Percentiles rank a stretch among this genome's conserved stretches.
Evolutionary conservation across 257 asterid genomes (phyloP).

Genomic region (Nicotiana tomentosiformis): DNA sequence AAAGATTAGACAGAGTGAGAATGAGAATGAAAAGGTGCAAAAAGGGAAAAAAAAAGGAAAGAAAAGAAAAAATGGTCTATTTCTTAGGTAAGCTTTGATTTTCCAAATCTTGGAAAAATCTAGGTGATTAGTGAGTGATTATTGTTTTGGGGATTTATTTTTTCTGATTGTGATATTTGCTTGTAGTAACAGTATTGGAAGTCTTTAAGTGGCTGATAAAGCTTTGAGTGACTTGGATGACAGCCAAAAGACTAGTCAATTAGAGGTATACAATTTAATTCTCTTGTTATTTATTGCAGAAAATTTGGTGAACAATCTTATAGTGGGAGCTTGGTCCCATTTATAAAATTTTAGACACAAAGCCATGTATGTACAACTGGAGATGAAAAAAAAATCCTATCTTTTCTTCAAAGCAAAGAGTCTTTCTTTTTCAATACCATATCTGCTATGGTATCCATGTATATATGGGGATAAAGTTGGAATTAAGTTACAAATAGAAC

Average conservation of each 20-base stretch:
- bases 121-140: conserved; percentile 18
- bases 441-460: conserved; percentile 10
- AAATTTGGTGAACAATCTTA: conserved; percentile 20
- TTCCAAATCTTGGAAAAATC: conserved; percentile 9
- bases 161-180: conserved; percentile 35
- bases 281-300: conserved; percentile 29
- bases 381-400: conserved; percentile 43
- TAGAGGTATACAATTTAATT: conserved; percentile 30
- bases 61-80: neutral
- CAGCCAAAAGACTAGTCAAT: conserved; percentile 42
- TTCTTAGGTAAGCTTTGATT: neutral
- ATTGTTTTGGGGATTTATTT: conserved; percentile 15
- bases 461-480: conserved; percentile 15
- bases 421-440: conserved; percentile 30
- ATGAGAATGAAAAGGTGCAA: neutral
- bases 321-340: conserved; percentile 26
- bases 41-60: too few relatives aligned
- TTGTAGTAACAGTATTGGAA: conserved; percentile 47
- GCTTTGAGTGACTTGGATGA: conserved; percentile 60
- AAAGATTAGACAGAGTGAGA: neutral
- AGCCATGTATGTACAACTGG: conserved; percentile 37
- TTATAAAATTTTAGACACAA: conserved; percentile 16
- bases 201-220: conserved; percentile 38
- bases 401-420: conserved; percentile 83
- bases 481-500: conserved; percentile 17